A percentile compares a stretch with the other conserved stretches of the same genome.
phyloP scores from a whole-genome alignment of 2,329 filamentous ascomycete species.

The Penicillium freii region DNA sequence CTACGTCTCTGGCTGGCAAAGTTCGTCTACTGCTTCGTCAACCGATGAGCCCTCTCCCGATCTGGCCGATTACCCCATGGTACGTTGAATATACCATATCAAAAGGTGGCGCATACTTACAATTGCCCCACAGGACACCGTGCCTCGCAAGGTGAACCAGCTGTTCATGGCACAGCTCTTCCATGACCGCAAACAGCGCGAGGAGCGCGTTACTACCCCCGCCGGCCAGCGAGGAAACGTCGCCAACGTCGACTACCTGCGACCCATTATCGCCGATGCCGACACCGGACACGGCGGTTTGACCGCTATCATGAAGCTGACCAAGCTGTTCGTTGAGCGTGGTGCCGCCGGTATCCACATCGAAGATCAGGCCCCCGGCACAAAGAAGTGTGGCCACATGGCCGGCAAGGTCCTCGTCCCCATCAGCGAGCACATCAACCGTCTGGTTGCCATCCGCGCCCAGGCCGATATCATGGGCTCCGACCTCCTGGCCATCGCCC shows the following conservation, averaged over 20 bases:
- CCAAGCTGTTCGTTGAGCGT: slow-evolving; percentile 94
- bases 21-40: slow-evolving; percentile 89
- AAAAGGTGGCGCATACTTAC: slow-evolving; percentile 15
- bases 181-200: slow-evolving; percentile 98
- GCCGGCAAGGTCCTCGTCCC: slow-evolving; percentile 97
- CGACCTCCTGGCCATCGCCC: slow-evolving; percentile 85
- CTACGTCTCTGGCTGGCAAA: slow-evolving; percentile 99
- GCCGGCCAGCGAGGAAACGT: slow-evolving; percentile 70
- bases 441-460: slow-evolving; percentile 90
- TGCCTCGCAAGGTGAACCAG: slow-evolving; percentile 96
- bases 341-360: slow-evolving; percentile 98
- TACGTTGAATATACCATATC: slow-evolving; percentile 43
- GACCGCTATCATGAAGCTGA: slow-evolving; percentile 99
- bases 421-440: slow-evolving; percentile 97
- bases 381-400: slow-evolving; percentile 99
- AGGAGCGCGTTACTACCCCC: slow-evolving; percentile 79
- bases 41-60: slow-evolving; percentile 96
- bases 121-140: slow-evolving; percentile 67
- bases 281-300: slow-evolving; percentile 96
- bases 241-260: slow-evolving; percentile 85
- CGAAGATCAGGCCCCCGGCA: slow-evolving; percentile 95
- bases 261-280: slow-evolving; percentile 93
- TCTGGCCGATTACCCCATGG: slow-evolving; percentile 95
- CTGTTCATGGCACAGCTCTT: slow-evolving; percentile 98
- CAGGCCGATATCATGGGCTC: slow-evolving; percentile 98